Percentiles rank a stretch among this genome's conserved stretches.
Conservation (phyloP, 1,284 basidiomycete genomes). For the Schizopora paradoxa region DNA sequence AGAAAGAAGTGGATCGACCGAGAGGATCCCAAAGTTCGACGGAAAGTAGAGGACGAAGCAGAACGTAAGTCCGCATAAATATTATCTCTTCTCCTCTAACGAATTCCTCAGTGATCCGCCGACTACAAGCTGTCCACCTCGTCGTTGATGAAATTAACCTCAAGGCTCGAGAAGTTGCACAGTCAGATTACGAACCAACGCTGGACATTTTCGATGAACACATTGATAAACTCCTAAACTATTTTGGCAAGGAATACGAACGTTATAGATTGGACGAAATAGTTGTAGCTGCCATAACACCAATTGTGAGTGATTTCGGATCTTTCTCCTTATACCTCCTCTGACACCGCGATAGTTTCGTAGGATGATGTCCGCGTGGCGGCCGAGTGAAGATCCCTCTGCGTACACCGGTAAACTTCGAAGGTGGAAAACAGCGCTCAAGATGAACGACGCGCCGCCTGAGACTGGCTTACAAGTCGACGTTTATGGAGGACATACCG, state of each 20-base stretch:
- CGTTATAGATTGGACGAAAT: conserved; percentile 84
- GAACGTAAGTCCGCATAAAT: conserved; percentile 47
- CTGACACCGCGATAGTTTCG: conserved; percentile 39
- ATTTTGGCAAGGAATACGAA: conserved; percentile 77
- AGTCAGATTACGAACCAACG: conserved; percentile 56
- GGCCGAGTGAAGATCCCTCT: conserved; percentile 64
- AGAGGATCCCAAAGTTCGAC: conserved; percentile 67
- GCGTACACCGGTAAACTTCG: conserved; percentile 60
- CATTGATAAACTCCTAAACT: conserved; percentile 66
- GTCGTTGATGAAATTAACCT: conserved; percentile 65
- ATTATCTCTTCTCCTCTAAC: conserved; percentile 5
- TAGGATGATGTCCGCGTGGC: conserved; percentile 62
- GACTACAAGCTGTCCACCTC: conserved; percentile 70
- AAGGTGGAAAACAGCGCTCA: conserved; percentile 64
- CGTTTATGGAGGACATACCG: conserved; percentile 46
- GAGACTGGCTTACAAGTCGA: conserved; percentile 44
- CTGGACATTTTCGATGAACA: conserved; percentile 66
- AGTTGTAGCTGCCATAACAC: conserved; percentile 85
- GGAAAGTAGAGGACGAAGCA: conserved; percentile 68
- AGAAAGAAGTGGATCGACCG: conserved; percentile 67
- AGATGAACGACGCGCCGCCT: conserved; percentile 43
- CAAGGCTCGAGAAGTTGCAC: conserved; percentile 55
- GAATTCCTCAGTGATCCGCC: conserved; percentile 56
- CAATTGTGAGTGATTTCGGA: conserved; percentile 44
- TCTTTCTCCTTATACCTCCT: conserved; percentile 3